Base-by-base conservation (phyloP, 768 basidiomycete species). In the Phylloporus rhodoxanthus region DNA sequence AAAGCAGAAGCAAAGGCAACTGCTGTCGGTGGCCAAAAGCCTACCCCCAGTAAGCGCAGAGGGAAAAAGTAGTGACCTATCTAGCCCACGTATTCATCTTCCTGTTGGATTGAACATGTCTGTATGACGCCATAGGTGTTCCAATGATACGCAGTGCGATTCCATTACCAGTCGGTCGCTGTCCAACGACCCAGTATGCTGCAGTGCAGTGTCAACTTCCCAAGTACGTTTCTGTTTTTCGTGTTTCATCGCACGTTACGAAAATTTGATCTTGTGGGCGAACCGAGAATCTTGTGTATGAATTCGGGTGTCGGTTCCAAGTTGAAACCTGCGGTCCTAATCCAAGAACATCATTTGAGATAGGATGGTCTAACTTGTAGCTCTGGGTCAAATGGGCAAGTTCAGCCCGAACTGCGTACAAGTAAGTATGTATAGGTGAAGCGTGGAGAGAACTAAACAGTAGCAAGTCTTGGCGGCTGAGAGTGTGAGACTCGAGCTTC, bases 21-120 rank as follows among this genome's bases (percentile, higher is more conserved):
- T 17, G 48, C 59, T 17, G 55, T 54, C 3, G 44, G 28, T 42
- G 37, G 46, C 36, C 51, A 37, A 50, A 63, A 65, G 48, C n/a
- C n/a, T n/a, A 61, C 53, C 5, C 59, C 61, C 4, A 48, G 47
- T 41, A 67, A 65, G 34, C 67, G 67, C 20, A 60, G 56, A 56
- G 68, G 59, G 29, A 68, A 56, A 52, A 59, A 62, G 37, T 58
- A 56, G 32, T 14, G 19, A 19, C 5, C 34, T 26, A 13, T 30
- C 13, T 30, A 30, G 29, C n/a, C 21, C 32, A 20, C 34, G 3
- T 47, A 37, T 45, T 32, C n/a, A 40, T 34, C 21, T 2, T 17
- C 7, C 8, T n/a, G 21, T 23, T 13, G 29, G 26, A 9, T 28
- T 28, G 26, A 28, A 28, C 34, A 36, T 11, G 11, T 36, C 15